phyloP scores from a whole-genome alignment of 1,284 basidiomycete species.

The Coniophora puteana region DNA sequence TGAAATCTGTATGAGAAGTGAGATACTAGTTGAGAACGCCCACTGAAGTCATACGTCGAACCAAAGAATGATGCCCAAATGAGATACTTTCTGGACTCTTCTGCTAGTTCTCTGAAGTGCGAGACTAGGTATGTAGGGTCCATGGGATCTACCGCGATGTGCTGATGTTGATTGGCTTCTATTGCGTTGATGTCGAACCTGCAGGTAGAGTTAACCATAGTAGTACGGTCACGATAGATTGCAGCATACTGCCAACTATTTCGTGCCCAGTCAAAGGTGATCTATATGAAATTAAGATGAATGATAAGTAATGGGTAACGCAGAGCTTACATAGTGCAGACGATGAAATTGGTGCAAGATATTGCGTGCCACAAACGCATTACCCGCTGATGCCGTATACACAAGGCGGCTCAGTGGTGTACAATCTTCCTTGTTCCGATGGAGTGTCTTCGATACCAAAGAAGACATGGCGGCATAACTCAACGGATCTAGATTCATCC shows the following conservation, averaged over 20 bases:
- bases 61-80: conserved; percentile 71
- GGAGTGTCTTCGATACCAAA: conserved; percentile 59
- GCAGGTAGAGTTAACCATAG: background rate
- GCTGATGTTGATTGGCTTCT: conserved; percentile 49
- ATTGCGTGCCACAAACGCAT: conserved; percentile 62
- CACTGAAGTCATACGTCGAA: conserved; percentile 47
- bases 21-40: background rate
- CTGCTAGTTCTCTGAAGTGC: conserved; percentile 57
- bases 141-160: conserved; percentile 47
- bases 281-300: conserved; percentile 32
- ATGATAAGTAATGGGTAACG: background rate
- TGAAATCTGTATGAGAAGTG: conserved; percentile 47
- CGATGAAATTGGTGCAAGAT: conserved; percentile 57
- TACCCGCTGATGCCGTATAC: conserved; percentile 55
- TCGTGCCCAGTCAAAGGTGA: conserved; percentile 54
- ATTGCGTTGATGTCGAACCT: conserved; percentile 56
- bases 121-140: conserved; percentile 58
- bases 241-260: conserved; percentile 61
- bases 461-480: conserved; percentile 49
- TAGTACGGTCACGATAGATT: background rate
- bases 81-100: conserved; percentile 61
- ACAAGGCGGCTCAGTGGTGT: conserved; percentile 50
- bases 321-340: conserved; percentile 44
- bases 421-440: conserved; percentile 54
- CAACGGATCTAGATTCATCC: conserved; percentile 62